A percentile compares a stretch with the other conserved stretches of the same genome.
Conservation (phyloP, 78 protist genomes). For the Bodo saltans region DNA sequence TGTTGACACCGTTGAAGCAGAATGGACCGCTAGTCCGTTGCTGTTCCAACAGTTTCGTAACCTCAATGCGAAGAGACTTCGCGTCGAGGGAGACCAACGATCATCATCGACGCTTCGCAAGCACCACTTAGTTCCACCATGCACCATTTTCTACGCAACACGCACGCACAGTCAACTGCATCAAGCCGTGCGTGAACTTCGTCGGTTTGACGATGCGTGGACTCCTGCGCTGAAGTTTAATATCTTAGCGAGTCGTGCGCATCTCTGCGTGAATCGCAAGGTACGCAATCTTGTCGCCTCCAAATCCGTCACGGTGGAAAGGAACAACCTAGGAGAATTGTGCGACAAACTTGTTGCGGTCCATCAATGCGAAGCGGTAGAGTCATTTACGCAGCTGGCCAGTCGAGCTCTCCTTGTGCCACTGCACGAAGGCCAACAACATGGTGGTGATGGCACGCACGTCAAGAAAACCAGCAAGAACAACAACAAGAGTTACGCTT, state of each 20-base stretch:
- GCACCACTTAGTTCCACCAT: background rate
- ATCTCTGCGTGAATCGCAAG: background rate
- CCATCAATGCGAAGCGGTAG: background rate
- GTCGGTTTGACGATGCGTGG: background rate
- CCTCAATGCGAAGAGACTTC: background rate
- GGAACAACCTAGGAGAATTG: background rate
- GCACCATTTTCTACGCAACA: conserved; percentile 4
- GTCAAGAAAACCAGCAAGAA: background rate
- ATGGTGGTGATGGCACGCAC: background rate
- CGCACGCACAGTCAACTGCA: conserved; percentile 11
- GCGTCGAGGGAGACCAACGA: background rate
- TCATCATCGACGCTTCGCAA: background rate
- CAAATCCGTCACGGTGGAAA: background rate
- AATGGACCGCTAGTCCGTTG: background rate
- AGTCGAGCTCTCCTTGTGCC: background rate
- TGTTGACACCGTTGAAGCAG: background rate
- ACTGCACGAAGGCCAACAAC: background rate
- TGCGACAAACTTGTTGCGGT: background rate
- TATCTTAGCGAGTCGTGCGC: background rate
- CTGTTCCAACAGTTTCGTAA: background rate
- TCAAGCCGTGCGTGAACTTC: background rate
- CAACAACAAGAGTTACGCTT: background rate
- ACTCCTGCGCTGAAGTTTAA: background rate
- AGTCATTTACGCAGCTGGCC: background rate
- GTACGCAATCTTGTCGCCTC: background rate